Base-by-base conservation (phyloP, 768 basidiomycete species). In the Suillus alpinus region DNA sequence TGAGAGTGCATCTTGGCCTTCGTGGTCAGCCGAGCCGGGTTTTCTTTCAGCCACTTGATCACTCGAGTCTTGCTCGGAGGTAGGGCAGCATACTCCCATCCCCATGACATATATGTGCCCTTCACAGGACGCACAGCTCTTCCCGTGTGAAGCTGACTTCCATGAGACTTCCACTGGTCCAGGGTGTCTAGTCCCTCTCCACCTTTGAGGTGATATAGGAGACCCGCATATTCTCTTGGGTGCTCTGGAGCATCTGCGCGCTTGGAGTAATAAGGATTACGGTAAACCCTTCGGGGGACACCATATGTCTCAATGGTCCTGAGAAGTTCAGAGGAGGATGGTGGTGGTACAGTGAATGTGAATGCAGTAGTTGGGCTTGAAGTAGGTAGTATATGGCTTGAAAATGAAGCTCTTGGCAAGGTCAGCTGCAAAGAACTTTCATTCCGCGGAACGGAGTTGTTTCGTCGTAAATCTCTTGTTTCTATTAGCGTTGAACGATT, bases 11-110 rank as follows among this genome's bases (percentile, higher is more conserved):
- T 66, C 47, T 67, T 71, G 43, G 44, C 63, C 49, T 64, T 67
- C 53, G 65, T 68, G 31, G 47, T 62, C 31, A 51, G 34, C 37
- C 20, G 62, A n/a, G 59, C 47, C 37, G 68, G 61, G 32, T 67
- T 68, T 66, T 66, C 67, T 56, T 68, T 67, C 50, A 92, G 69
- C 85, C 88, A 92, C 47, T 70, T 72, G 47, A 78, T 80, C 3
- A 83, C 79, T 68, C 86, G 78, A 64, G 74, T 79, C 26, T 77
- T 70, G 60, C 82, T 85, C 0, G 93, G 93, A 0, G 95, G 91
- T 59, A 70, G 69, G 56, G 83, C 78, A 0, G 86, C 87, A 74
- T 88, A 95, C 66, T 95, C 93, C 94, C 93, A 95, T 6, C 91
- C 91, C 29, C 76, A 72, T 47, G 41, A 86, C 69, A 62, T 76